These are phyloP conservation scores for Wickerhamiella nectarea DNA, from an alignment of 805 yeast genomes.

Conservation along the genomic window DNA sequence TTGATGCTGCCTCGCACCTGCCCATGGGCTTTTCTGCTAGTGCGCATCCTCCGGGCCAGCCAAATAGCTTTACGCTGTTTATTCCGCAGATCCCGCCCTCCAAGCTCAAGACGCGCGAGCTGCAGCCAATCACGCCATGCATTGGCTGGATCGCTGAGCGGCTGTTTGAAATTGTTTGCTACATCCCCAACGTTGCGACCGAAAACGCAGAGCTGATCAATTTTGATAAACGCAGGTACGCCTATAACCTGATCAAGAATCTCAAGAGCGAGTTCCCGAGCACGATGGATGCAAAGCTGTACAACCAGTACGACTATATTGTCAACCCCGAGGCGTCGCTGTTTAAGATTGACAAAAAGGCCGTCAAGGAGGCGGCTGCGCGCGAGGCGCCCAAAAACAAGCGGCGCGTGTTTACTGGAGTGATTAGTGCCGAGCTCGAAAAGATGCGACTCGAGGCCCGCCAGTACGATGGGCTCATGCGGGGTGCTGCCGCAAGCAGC, in stretches of 20 bases:
- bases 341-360: slow-evolving; percentile 21
- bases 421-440: slow-evolving; percentile 37
- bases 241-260: slow-evolving; percentile 46
- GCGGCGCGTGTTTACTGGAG: slow-evolving; percentile 32
- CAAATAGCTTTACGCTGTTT: slow-evolving; percentile 15
- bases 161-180: slow-evolving; percentile 58
- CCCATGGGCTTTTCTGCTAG: background rate
- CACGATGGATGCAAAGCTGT: slow-evolving; percentile 7
- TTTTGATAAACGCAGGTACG: slow-evolving; percentile 71
- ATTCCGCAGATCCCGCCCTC: slow-evolving; percentile 22
- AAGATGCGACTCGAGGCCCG: slow-evolving; percentile 40
- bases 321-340: slow-evolving; percentile 23
- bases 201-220: slow-evolving; percentile 55
- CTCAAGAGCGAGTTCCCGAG: slow-evolving; percentile 23
- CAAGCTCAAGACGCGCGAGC: slow-evolving; percentile 12
- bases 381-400: slow-evolving; percentile 31
- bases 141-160: slow-evolving; percentile 85
- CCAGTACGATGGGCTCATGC: slow-evolving; percentile 29
- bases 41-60: slow-evolving; percentile 1
- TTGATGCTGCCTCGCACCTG: slow-evolving; percentile 7
- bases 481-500: background rate
- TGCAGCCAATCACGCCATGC: slow-evolving; percentile 53
- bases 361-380: slow-evolving; percentile 30
- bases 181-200: slow-evolving; percentile 64
- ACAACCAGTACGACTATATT: slow-evolving; percentile 16